Evolutionary conservation across 495 filamentous ascomycete species (phyloP), one percentile per base, ranked within the genome.

Genomic region (Talaromyces trachyspermus): DNA sequence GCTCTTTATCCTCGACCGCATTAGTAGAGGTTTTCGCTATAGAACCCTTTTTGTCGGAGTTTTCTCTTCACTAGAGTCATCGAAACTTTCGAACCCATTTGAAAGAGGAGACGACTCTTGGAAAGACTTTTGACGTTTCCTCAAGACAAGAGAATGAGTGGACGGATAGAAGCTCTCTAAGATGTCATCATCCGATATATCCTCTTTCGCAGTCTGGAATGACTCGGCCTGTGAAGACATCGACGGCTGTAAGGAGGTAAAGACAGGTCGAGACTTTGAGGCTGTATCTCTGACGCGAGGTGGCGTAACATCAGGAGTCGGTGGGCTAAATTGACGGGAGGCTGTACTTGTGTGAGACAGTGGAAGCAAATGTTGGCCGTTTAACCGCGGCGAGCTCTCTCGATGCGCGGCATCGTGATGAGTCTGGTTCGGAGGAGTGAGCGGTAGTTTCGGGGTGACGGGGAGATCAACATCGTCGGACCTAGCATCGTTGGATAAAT

Each of bases 261-360:
- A 56, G 33, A 53, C 56, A 19, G 64, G 49, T 6, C 73, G 72
- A 11, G 69, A 69, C 29, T 73, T 57, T 43, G 65, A 69, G 15
- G 66, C 77, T 9, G 65, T 61, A 8, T 65, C 58, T 15, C 64
- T 56, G 46, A 63, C 68, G 43, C 74, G 75, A 29, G 86, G 84
- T 46, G 84, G 85, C 15, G 84, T 86, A 19, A 79, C 75, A 57
- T 89, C 84, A 5, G 84, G 83, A 10, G 82, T 90, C 14, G 81
- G 84, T 18, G 83, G 85, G 49, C 81, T 85, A 41, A 75, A 74
- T 46, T 81, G 77, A 53, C 77, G 74, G 26, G 75, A 69, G 24
- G 81, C 81, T 5, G 81, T 86, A 46, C 67, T 58, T 44, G 75
- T 54, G 19, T 55, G 65, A 8, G 51, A 45, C 19, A 35, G 18